A percentile compares a stretch with the other conserved stretches of the same genome.
These are phyloP conservation scores for Pythium plurisporium DNA, from an alignment of 352 stramenopile genomes.

Conservation along the genomic window DNA sequence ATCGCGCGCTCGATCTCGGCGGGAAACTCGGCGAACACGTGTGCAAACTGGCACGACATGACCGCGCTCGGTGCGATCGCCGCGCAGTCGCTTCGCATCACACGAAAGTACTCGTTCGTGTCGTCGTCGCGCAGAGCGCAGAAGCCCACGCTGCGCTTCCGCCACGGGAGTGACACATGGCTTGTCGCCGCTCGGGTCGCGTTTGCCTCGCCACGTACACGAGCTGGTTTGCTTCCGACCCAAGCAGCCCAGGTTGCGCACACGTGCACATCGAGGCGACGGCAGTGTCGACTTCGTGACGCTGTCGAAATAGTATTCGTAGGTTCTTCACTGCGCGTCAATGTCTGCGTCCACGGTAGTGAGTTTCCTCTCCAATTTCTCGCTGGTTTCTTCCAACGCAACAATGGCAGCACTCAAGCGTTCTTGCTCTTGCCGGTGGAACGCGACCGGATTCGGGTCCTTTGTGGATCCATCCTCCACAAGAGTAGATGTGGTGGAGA, in stretches of 20 bases:
- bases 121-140: constrained; percentile 18
- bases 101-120: constrained; percentile 16
- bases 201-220: constrained; percentile 8
- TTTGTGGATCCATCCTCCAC: too few relatives aligned
- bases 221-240: constrained; percentile 13
- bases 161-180: constrained; percentile 7
- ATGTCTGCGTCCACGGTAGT: neutral
- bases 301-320: neutral
- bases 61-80: neutral
- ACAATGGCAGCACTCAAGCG: neutral
- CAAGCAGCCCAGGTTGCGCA: constrained; percentile 7
- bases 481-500: too few relatives aligned
- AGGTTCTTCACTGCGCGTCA: neutral
- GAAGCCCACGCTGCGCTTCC: neutral
- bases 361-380: constrained; percentile 2
- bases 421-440: constrained; percentile 13
- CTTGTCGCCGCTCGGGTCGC: neutral
- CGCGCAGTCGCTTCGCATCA: constrained; percentile 14
- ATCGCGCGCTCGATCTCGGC: constrained; percentile 16
- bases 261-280: neutral
- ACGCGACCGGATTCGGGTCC: neutral
- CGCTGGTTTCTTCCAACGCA: neutral
- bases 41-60: constrained; percentile 6
- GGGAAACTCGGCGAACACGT: constrained; percentile 16
- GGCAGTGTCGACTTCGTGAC: constrained; percentile 8